Base-by-base conservation (phyloP, 2,329 filamentous ascomycete genomes). In the Aspergillus pseudoviridinutans region DNA sequence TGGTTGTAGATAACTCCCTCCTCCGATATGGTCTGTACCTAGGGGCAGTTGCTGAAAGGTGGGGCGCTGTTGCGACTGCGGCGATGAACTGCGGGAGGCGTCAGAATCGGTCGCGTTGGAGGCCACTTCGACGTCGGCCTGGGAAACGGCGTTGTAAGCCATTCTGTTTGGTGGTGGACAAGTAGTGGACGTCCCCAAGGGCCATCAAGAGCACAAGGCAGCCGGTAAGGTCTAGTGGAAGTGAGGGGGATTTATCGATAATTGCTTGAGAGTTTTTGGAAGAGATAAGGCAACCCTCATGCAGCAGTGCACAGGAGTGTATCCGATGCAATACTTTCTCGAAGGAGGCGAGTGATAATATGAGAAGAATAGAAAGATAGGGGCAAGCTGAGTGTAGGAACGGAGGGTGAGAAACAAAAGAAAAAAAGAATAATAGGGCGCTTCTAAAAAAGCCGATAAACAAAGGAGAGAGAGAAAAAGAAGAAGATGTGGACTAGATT, bases 101-200 rank as follows among this genome's bases (percentile, higher is more conserved):
- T 74, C 71, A 55, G 71, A 75, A 59, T 65, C 66, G 53, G 66
- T 69, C 25, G 69, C 68, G 54, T 75, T 64, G 49, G 73, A 77
- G 53, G 68, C 68, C 55, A 71, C 65, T 52, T 77, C 74, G 50
- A 68, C 67, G 58, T 78, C 75, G 56, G 66, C 62, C 64, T 78
- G 76, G 53, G 74, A 71, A 60, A 79, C 60, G 59, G 73, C 70
- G 60, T 76, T 77, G 70, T 78, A 78, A 51, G 71, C 72, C 77
- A 79, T 79, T 51, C 58, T 68, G 50, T 53, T 55, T 51, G 53
- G 27, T 17, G 35, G 41, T 50, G 49, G 57, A 55, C 4, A 24
- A 47, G 44, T 24, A 47, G 22, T 24, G 12, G 22, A 17, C 25
- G 44, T 47, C 25, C 20, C 44, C 44, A 47, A 47, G 44, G 44